Evolutionary conservation across 495 filamentous ascomycete species (phyloP).

Genomic region (Penicillium turbatum): DNA sequence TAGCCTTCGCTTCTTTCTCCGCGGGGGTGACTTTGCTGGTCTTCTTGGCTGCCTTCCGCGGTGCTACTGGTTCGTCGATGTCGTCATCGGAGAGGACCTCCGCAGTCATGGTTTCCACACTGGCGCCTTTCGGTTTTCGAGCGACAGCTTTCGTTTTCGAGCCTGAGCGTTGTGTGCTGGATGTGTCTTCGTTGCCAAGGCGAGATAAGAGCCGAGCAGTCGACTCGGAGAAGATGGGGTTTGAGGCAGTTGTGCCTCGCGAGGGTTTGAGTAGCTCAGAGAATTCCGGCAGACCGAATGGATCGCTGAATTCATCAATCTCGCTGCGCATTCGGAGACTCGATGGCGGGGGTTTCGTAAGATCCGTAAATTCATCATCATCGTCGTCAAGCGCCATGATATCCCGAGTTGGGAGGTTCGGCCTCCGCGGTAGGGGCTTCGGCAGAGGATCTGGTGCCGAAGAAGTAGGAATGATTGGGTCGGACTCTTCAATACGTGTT

Average conservation of each 20-base stretch:
- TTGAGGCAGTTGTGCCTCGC: slow-evolving; percentile 3
- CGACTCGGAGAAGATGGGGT: slow-evolving; percentile 29
- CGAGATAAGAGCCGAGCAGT: slow-evolving; percentile 42
- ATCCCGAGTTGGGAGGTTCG: slow-evolving; percentile 8
- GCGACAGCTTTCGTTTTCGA: slow-evolving; percentile 4
- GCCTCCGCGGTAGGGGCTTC: slow-evolving; percentile 2
- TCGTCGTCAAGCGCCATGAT: slow-evolving; percentile 39
- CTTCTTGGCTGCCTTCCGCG: slow-evolving; percentile 23
- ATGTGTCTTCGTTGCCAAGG: slow-evolving; percentile 5
- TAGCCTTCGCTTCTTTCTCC: slow-evolving; percentile 54
- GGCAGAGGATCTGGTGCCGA: slow-evolving; percentile 32
- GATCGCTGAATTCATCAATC: slow-evolving; percentile 42
- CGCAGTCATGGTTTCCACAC: neutral
- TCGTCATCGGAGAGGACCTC: slow-evolving; percentile 19
- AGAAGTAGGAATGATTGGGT: slow-evolving; percentile 54
- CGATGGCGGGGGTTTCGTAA: neutral
- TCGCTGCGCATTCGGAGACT: slow-evolving; percentile 18
- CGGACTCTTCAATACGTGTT: slow-evolving; percentile 34
- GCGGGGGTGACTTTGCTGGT: slow-evolving; percentile 32
- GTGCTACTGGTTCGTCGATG: slow-evolving; percentile 23
- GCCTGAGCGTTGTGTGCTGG: neutral
- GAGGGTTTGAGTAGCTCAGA: slow-evolving; percentile 24
- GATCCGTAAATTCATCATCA: slow-evolving; percentile 21
- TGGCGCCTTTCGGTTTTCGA: slow-evolving; percentile 5
- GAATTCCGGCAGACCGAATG: slow-evolving; percentile 27